These are phyloP conservation scores for Albatrellus sp. DNA, from an alignment of 1,284 basidiomycete species.

Conservation along the genomic window DNA sequence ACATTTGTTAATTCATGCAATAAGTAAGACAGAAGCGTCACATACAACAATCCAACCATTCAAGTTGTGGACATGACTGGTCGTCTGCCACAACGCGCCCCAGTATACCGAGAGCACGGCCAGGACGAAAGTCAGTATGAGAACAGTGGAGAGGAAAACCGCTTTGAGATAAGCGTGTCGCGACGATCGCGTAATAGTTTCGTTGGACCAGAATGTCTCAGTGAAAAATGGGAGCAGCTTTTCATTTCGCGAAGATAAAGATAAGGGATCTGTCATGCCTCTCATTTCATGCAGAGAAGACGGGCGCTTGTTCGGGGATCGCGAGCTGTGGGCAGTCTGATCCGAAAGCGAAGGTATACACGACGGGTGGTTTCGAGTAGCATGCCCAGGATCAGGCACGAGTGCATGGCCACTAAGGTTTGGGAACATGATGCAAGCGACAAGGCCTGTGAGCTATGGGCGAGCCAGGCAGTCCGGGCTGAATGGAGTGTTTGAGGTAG, in stretches of 20 bases:
- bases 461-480: too few relatives aligned
- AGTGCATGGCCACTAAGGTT: too few relatives aligned
- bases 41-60: conserved; percentile 27
- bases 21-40: not conserved
- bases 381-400: too few relatives aligned
- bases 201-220: conserved; percentile 21
- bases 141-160: conserved; percentile 13
- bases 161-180: conserved; percentile 21
- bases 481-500: too few relatives aligned
- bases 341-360: too few relatives aligned
- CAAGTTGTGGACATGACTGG: conserved; percentile 20
- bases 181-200: conserved; percentile 19
- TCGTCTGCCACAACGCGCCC: conserved; percentile 22
- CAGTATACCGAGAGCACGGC: conserved; percentile 25
- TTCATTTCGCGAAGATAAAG: too few relatives aligned
- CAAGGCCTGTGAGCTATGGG: too few relatives aligned
- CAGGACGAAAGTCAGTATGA: conserved; percentile 20
- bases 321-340: too few relatives aligned
- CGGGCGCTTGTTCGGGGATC: too few relatives aligned
- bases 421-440: too few relatives aligned
- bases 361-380: too few relatives aligned
- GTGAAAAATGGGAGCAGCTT: conserved; percentile 18
- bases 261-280: not conserved
- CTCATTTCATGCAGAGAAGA: too few relatives aligned
- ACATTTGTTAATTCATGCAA: not conserved